Base-by-base conservation (phyloP, 2,329 filamentous ascomycete species). In the Delphinella strobiligena region DNA sequence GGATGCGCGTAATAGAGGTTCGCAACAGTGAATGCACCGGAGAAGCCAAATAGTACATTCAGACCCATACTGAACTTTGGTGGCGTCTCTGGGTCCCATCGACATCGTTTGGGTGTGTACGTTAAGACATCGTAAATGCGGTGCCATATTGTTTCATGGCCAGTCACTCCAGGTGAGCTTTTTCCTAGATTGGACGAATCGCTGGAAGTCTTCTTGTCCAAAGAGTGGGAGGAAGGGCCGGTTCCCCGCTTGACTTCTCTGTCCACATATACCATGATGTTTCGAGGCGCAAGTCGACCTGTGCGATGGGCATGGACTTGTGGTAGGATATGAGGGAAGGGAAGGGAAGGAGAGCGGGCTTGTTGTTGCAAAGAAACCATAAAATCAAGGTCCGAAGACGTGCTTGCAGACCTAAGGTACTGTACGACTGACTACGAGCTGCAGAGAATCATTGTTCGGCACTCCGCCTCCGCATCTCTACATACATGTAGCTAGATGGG, bases 1-100 rank as follows among this genome's bases (percentile, higher is more conserved):
- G 84, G 82, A 51, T 88, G 82, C 43, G 74, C 83, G 59, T 89
- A 87, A 61, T 89, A 89, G 3, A 89, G 64, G 49, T 88, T 88
- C 14, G 82, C 82, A 5, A 88, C 83, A 1, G 80, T 84, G 48
- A 85, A 77, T 3, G 77, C 71, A 0, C 62, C 69, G 0, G 72
- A 80, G 51, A 81, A 70, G 1, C 71, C 78, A 45, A 86, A 85
- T 1, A 88, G 60, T 2, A 86, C 55, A 51, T 88, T 88, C 53
- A 84, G 63, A 2, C 66, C 63, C 49, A 84, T 61, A 1, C 74
- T 80, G 57, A 89, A 85, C 22, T 69, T 64, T 0, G 80, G 80
- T 5, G 82, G 82, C 40, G 72, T 68, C 1, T 72, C 56, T 0
- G 76, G 69, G 48, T 85, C 69, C 63, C 79, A 88, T 34, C 82